These are phyloP conservation scores for Diaporthe vexans DNA, from an alignment of 2,329 filamentous ascomycete species.

Conservation along the genomic window DNA sequence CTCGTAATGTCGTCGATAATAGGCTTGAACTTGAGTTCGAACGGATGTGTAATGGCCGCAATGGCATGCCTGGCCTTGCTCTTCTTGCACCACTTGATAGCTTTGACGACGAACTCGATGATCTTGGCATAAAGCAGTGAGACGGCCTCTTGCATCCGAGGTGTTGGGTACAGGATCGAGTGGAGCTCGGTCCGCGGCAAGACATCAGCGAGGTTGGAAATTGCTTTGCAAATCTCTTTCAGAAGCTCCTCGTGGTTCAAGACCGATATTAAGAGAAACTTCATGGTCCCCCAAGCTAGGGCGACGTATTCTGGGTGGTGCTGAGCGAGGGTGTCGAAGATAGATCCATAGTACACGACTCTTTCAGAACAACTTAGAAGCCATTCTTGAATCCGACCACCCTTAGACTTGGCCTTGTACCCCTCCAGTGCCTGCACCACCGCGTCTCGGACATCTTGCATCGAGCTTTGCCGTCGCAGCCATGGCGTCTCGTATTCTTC, in stretches of 20 bases:
- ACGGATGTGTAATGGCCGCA: constrained; percentile 42
- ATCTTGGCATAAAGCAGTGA: constrained; percentile 44
- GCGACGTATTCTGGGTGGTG: constrained; percentile 15
- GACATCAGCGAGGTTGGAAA: constrained; percentile 41
- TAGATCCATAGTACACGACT: constrained; percentile 12
- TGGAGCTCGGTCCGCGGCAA: constrained; percentile 43
- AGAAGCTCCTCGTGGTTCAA: constrained; percentile 2
- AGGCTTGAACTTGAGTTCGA: constrained; percentile 43
- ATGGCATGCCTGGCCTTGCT: constrained; percentile 40
- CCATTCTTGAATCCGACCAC: not conserved
- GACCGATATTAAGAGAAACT: constrained; percentile 1
- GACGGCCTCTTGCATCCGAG: constrained; percentile 43
- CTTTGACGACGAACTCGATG: constrained; percentile 44
- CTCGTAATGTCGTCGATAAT: constrained; percentile 43
- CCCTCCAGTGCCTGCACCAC: not conserved
- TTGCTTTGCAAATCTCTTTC: constrained; percentile 42
- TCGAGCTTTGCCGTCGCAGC: not conserved
- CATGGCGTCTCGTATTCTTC: constrained; percentile 14
- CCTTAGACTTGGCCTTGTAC: not conserved
- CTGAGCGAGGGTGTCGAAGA: not conserved
- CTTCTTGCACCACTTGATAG: constrained; percentile 45
- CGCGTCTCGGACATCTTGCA: not conserved
- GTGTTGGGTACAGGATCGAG: constrained; percentile 43
- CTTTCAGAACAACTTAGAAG: not conserved
- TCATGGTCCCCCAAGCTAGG: not conserved